Evolutionary conservation across 2,329 filamentous ascomycete genomes (phyloP).

Genomic region (Colletotrichum cuscutae): DNA sequence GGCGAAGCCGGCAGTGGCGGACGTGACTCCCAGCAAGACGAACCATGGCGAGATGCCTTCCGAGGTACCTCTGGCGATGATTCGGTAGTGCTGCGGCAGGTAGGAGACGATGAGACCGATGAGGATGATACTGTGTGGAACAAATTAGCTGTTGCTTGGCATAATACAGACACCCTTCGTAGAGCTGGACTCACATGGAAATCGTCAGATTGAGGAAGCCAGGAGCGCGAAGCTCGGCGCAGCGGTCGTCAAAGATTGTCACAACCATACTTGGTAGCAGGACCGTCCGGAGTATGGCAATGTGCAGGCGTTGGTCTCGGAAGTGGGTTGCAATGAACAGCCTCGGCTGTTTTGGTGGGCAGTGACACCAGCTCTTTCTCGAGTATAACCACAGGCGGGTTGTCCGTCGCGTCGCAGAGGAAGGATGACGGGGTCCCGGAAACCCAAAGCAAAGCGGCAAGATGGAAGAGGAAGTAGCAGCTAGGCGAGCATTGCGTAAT

Average conservation of each 20-base stretch:
- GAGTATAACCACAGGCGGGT: background rate
- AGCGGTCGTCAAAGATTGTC: conserved; percentile 47
- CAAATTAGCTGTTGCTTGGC: conserved; percentile 35
- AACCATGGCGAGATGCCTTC: conserved; percentile 97
- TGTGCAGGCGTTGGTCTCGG: background rate
- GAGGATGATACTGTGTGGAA: conserved; percentile 71
- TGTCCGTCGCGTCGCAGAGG: conserved; percentile 9
- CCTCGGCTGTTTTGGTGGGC: background rate
- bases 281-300: background rate
- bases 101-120: conserved; percentile 92
- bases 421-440: conserved; percentile 16
- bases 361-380: background rate
- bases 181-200: conserved; percentile 58
- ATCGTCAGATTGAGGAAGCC: conserved; percentile 65
- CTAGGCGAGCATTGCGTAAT: conserved; percentile 32
- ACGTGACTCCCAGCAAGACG: conserved; percentile 91
- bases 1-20: conserved; percentile 86
- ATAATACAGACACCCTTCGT: too few species aligned
- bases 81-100: conserved; percentile 92
- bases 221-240: conserved; percentile 63
- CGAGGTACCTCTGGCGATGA: conserved; percentile 85
- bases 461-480: background rate
- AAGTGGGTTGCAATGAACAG: background rate
- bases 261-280: conserved; percentile 17
- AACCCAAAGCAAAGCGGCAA: conserved; percentile 10